Base-by-base conservation (phyloP, 2,329 filamentous ascomycete species). In the Aspergillus pseudotamarii region DNA sequence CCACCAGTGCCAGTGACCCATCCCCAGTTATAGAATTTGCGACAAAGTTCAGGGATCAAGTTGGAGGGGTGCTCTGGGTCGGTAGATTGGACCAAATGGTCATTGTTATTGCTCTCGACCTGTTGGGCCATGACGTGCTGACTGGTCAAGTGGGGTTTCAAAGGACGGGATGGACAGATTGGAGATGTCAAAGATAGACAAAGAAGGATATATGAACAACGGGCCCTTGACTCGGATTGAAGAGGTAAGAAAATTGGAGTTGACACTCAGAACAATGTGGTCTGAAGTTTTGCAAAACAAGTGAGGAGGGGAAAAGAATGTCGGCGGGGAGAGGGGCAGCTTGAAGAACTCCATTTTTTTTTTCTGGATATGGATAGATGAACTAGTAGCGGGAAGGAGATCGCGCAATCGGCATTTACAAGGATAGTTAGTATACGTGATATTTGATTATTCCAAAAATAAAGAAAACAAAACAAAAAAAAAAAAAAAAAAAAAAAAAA, bases 11-110 rank as follows among this genome's bases (percentile, higher is more conserved):
- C 77, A 64, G 80, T 80, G 75, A 87, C 94, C 94, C 95, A 98
- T 71, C 95, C 95, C 71, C 96, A 84, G 21, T 86, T 92, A 87
- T 97, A 99, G 82, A 99, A 99, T 77, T 94, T 95, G 74, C 91
- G 91, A 82, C 95, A 99, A 56, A 99, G 86, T 55, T 91, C 90
- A 67, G 94, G 95, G 69, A 97, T 97, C 72, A 96, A 86, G 81
- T 99, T 99, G 69, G 95, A 94, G 26, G 95, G 95, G 80, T 99
- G 95, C 64, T 93, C 83, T 6, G 91, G 89, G 76, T 97, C 88
- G 34, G 80, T 69, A 2, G 87, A 89, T 66, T 79, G 81, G 61
- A 89, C 80, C 68, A 89, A 81, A 60, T 85, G 82, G 68, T 88
- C 86, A 71, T 79, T 80, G 69, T 78, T 76, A 23, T 66, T 66